Evolutionary conservation across 768 basidiomycete species (phyloP), one percentile per base, ranked within the genome.

Genomic region (Obba rivulosa): DNA sequence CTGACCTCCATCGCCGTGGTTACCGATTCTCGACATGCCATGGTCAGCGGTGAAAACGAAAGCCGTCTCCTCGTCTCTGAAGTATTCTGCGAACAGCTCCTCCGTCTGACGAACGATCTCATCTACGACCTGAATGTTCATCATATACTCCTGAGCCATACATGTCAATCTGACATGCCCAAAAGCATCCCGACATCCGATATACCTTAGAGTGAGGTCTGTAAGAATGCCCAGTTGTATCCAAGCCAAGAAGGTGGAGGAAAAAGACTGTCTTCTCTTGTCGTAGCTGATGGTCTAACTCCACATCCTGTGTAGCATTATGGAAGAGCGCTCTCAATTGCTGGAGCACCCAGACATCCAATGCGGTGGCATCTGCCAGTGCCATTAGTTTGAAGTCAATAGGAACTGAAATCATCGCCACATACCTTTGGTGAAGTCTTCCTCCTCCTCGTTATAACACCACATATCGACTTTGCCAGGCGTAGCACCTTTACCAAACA

Each of bases 31-130:
- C 3, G 86, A 87, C 91, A 93, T 93, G 8, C 91, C 91, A 60
- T 93, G 91, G 62, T 93, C 91, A 0, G 91, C 87, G 2, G 87
- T 92, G 62, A 90, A 92, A 25, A 92, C 66, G 59, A 76, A 92
- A 50, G 77, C 78, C 0, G 88, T 91, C 47, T 84, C 78, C 18
- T 79, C 68, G 49, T 88, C 85, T 25, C 68, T 57, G 57, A 81
- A 92, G 61, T 86, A 92, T 4, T 78, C 69, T 1, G 65, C 61
- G 18, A 92, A 61, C 2, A 90, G 70, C 34, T 66, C 56, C 53
- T 89, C 86, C 1, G 85, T 80, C 46, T 79, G 72, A 28, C 70
- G 70, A 22, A 91, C 87, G 52, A 93, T 83, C 43, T 66, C 57
- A 54, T 93, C 91, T 1, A 92, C 89, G 3, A 85, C 77, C 60